Conservation (phyloP, 2,329 filamentous ascomycete species). For the Colletotrichum navitas region DNA sequence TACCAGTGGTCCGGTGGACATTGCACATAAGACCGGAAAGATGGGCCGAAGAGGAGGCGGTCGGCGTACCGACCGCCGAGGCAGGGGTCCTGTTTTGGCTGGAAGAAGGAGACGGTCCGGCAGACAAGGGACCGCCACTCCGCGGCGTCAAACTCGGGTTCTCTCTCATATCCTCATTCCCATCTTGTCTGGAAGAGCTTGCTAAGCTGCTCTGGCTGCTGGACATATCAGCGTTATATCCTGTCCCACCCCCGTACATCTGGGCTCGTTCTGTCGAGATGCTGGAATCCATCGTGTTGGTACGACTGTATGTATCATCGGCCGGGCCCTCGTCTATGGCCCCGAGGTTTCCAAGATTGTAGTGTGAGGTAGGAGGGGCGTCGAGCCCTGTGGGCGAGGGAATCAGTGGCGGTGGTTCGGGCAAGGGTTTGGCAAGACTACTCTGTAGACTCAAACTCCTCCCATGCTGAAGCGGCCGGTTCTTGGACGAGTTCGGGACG, state of each 20-base stretch:
- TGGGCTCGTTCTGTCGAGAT: constrained; percentile 51
- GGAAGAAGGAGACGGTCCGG: constrained; percentile 67
- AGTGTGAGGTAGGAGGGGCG: constrained; percentile 51
- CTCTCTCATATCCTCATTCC: constrained; percentile 59
- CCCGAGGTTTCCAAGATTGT: constrained; percentile 46
- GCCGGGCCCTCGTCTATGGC: constrained; percentile 47
- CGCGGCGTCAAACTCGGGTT: constrained; percentile 60
- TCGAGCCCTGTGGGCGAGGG: constrained; percentile 42
- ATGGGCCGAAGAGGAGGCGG: constrained; percentile 65
- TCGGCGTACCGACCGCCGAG: constrained; percentile 57
- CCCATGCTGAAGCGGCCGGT: constrained; percentile 59
- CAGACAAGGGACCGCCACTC: constrained; percentile 67
- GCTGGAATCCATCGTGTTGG: constrained; percentile 64
- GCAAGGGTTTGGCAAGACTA: constrained; percentile 70
- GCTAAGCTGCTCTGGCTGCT: constrained; percentile 43
- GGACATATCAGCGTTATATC: constrained; percentile 55
- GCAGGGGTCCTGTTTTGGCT: constrained; percentile 56
- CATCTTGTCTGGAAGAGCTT: constrained; percentile 53
- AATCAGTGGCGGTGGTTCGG: constrained; percentile 59
- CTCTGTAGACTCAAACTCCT: constrained; percentile 67
- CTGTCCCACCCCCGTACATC: constrained; percentile 52
- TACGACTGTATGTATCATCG: constrained; percentile 57
- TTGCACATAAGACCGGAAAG: constrained; percentile 77
- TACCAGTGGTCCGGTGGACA: constrained; percentile 87
- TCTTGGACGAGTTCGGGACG: constrained; percentile 35